These are phyloP conservation scores for Raphanus hybrid DNA, from an alignment of 441 rosid species.

Conservation along the genomic window DNA sequence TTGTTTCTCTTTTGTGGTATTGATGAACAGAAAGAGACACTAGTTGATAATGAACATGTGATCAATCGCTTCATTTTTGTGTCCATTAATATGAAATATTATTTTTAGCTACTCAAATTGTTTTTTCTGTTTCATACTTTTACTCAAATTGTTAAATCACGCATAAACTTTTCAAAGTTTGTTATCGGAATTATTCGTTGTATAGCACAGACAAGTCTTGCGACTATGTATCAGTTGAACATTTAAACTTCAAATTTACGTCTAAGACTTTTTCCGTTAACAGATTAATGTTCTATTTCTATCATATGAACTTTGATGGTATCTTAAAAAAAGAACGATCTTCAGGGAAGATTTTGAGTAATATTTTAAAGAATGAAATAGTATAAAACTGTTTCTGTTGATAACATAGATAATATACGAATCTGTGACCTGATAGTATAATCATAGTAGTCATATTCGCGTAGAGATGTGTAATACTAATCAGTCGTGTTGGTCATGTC, in stretches of 20 bases:
- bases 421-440: conserved; percentile 9
- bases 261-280: background rate
- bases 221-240: no score
- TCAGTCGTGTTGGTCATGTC: conserved; percentile 22
- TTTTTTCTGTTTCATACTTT: no score
- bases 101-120: background rate
- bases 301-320: background rate
- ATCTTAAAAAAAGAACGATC: background rate
- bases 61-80: background rate
- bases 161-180: background rate
- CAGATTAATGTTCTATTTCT: background rate
- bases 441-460: conserved; percentile 18
- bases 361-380: background rate
- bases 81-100: conserved; percentile 1
- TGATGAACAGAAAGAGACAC: conserved; percentile 40
- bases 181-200: background rate
- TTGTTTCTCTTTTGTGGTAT: conserved; percentile 36
- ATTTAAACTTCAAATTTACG: background rate
- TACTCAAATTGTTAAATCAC: conserved; percentile 8
- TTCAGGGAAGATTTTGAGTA: background rate
- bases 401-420: conserved; percentile 7
- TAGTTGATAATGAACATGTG: conserved; percentile 28
- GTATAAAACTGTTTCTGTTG: background rate
- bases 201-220: background rate
- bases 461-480: conserved; percentile 17